phyloP scores from a whole-genome alignment of 305 asterid species.

The Rubia tinctorum region DNA sequence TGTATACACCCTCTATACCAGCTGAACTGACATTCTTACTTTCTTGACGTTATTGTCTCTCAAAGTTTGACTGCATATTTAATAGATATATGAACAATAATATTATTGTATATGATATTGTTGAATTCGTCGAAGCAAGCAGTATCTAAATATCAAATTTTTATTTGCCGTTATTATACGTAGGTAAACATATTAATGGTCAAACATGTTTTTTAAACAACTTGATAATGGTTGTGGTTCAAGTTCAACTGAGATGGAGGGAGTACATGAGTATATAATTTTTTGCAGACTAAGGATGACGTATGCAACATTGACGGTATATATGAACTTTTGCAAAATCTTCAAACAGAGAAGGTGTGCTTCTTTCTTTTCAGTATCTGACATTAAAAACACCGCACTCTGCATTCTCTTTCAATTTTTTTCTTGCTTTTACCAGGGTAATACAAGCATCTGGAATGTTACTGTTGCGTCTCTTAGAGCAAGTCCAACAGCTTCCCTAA shows the following conservation, averaged over 20 bases:
- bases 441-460: background rate
- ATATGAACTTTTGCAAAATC: background rate
- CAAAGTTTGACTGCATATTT: too few relatives aligned
- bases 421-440: background rate
- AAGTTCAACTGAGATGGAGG: background rate
- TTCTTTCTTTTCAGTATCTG: background rate
- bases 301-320: conserved; percentile 2
- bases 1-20: too few relatives aligned
- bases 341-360: background rate
- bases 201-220: too few relatives aligned
- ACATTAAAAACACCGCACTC: background rate
- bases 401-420: background rate
- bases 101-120: too few relatives aligned
- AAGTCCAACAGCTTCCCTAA: too few relatives aligned
- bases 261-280: background rate
- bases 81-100: too few relatives aligned
- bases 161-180: too few relatives aligned
- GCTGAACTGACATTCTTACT: too few relatives aligned
- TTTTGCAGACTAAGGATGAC: background rate
- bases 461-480: background rate
- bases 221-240: background rate
- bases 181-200: too few relatives aligned
- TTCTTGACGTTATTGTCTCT: too few relatives aligned
- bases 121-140: too few relatives aligned
- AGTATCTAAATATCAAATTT: too few relatives aligned